These are phyloP conservation scores for Yamadazyma kanchanaburiensis DNA, from an alignment of 1,139 yeast species.

Conservation along the genomic window DNA sequence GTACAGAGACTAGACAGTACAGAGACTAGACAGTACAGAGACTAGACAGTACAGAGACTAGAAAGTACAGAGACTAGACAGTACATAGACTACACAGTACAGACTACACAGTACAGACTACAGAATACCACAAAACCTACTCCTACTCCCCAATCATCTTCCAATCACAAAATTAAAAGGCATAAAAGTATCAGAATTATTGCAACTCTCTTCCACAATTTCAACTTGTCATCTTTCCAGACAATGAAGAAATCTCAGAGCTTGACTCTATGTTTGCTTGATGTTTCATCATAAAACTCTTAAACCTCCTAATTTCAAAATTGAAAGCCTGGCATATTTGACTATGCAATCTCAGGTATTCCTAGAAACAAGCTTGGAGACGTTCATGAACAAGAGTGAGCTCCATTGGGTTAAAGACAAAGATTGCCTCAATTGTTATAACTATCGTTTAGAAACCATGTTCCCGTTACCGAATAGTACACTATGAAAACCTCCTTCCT, in stretches of 20 bases:
- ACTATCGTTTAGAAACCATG: constrained; percentile 66
- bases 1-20: too few species aligned
- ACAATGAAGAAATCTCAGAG: constrained; percentile 62
- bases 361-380: constrained; percentile 32
- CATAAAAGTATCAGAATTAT: constrained; percentile 24
- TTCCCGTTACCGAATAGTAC: constrained; percentile 66
- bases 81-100: too few species aligned
- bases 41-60: too few species aligned
- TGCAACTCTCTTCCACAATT: constrained; percentile 46
- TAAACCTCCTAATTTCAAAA: constrained; percentile 12
- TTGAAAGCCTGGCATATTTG: constrained; percentile 63
- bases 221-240: constrained; percentile 47
- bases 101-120: too few species aligned
- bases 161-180: constrained; percentile 15
- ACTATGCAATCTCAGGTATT: constrained; percentile 48
- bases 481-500: too few species aligned
- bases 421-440: constrained; percentile 60
- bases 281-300: constrained; percentile 64
- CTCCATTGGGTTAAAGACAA: constrained; percentile 78
- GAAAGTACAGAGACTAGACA: too few species aligned
- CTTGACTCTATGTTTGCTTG: constrained; percentile 92
- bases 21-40: too few species aligned
- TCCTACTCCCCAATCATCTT: too few species aligned
- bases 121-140: too few species aligned
- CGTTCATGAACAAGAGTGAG: constrained; percentile 77